phyloP scores from a whole-genome alignment of 1,139 yeast genomes.

The Wickerhamiella pararugosa region DNA sequence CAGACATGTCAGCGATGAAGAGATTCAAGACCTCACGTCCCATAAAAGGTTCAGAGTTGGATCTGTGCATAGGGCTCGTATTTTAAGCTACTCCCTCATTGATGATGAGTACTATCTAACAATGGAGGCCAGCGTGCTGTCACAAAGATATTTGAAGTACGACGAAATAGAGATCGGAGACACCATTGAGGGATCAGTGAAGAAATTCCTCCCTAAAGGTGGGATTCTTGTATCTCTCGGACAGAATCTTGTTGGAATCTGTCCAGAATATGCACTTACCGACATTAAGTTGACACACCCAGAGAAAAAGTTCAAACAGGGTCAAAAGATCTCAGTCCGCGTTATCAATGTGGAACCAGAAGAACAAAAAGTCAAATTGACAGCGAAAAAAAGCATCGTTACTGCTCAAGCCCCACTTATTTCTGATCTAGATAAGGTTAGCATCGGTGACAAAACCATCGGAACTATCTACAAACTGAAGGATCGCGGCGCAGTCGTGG shows the following conservation, averaged over 20 bases:
- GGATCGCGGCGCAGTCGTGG: conserved; percentile 65
- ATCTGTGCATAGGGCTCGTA: conserved; percentile 60
- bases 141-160: conserved; percentile 47
- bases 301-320: conserved; percentile 79
- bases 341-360: conserved; percentile 31
- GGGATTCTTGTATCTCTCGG: conserved; percentile 57
- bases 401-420: conserved; percentile 48
- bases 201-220: conserved; percentile 48
- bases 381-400: conserved; percentile 74
- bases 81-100: conserved; percentile 48
- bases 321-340: conserved; percentile 66
- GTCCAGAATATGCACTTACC: conserved; percentile 62
- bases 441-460: conserved; percentile 45
- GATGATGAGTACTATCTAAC: conserved; percentile 59
- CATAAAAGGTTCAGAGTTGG: conserved; percentile 36
- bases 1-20: conserved; percentile 47
- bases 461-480: conserved; percentile 66
- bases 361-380: conserved; percentile 38
- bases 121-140: conserved; percentile 47
- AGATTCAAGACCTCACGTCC: conserved; percentile 29
- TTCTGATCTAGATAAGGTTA: conserved; percentile 31
- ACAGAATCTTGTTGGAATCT: conserved; percentile 58
- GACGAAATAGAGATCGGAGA: conserved; percentile 70
- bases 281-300: conserved; percentile 79
- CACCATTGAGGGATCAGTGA: conserved; percentile 39